Evolutionary conservation across 83 land plant species (phyloP), one percentile per base, ranked within the genome.

Genomic region (Larix sibirica): DNA sequence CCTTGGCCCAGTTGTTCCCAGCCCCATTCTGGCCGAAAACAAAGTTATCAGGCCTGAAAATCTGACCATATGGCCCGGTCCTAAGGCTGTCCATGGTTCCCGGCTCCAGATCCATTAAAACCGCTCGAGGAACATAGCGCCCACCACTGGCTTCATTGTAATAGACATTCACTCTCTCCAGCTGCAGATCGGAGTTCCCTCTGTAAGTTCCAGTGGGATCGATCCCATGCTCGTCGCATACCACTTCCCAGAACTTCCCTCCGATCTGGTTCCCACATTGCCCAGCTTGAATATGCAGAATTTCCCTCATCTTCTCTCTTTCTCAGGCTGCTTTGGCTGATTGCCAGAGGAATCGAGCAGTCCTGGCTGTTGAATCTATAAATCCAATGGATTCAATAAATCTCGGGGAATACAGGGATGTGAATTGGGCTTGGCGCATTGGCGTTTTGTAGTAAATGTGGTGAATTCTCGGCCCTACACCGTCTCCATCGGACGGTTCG

Each of bases 221-320:
- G 47, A 88, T 75, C 21, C 90, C 90, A 73, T 88, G 90, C 84
- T 88, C 90, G 63, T 87, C 89, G 82, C 89, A 87, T 64, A 87
- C 84, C 13, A 87, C 89, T 24, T 87, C 89, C 85, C 90, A 88
- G 81, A 88, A 88, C 80, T 88, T 88, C 62, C 87, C 86, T 6
- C 90, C 90, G 80, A 88, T 88, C 82, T 88, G 90, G 87, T 88
- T 88, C 23, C 90, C 90, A 76, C 90, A 88, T 81, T 88, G 90
- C 60, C 90, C 90, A 17, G 85, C 90, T 63, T 88, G 90, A 21
- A 88, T 69, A 82, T 88, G 90, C 61, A 88, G 73, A 71, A 88
- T 88, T 28, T 88, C 90, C 60, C 90, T 88, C 90, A 88, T 88
- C 4, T 77, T 78, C 10, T 54, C 47, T 6, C 58, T 54, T 54